These are phyloP conservation scores for Cocos nucifera DNA, from an alignment of 176 grass and related monocot species.

Conservation along the genomic window DNA sequence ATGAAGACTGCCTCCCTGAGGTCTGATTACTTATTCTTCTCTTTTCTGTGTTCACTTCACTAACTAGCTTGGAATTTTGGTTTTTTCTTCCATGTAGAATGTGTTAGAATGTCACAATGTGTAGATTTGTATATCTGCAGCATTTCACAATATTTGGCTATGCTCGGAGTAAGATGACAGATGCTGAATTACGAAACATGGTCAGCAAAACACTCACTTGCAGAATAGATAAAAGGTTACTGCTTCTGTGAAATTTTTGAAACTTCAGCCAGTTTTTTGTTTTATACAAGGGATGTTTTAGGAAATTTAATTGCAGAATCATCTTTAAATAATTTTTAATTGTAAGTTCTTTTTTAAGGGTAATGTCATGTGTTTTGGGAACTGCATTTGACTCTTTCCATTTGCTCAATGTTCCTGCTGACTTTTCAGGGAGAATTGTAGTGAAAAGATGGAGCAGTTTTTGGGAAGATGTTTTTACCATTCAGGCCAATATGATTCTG, in stretches of 20 bases:
- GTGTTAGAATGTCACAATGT: too few species aligned
- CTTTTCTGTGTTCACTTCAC: not conserved
- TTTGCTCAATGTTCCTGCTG: too few species aligned
- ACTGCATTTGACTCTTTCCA: too few species aligned
- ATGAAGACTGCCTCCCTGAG: slow-evolving; percentile 89
- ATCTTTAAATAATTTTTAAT: too few species aligned
- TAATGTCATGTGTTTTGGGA: too few species aligned
- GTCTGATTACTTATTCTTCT: slow-evolving; percentile 20
- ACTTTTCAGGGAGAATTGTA: slow-evolving; percentile 75
- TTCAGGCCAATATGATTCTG: slow-evolving; percentile 89
- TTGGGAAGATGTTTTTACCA: slow-evolving; percentile 97
- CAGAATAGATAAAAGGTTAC: slow-evolving; percentile 86
- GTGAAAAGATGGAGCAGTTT: slow-evolving; percentile 92
- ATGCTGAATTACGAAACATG: slow-evolving; percentile 80
- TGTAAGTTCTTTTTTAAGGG: too few species aligned
- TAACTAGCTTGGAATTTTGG: not conserved
- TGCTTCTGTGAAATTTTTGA: not conserved
- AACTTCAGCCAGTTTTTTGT: too few species aligned
- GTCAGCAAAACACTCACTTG: slow-evolving; percentile 92
- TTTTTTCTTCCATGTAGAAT: too few species aligned
- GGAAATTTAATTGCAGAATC: too few species aligned
- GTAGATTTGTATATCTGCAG: slow-evolving; percentile 21
- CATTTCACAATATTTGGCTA: slow-evolving; percentile 99
- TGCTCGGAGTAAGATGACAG: slow-evolving; percentile 96
- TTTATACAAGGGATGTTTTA: too few species aligned